These are phyloP conservation scores for Flaveria sonorensis DNA, from an alignment of 129 eudicot genomes.

Conservation along the genomic window DNA sequence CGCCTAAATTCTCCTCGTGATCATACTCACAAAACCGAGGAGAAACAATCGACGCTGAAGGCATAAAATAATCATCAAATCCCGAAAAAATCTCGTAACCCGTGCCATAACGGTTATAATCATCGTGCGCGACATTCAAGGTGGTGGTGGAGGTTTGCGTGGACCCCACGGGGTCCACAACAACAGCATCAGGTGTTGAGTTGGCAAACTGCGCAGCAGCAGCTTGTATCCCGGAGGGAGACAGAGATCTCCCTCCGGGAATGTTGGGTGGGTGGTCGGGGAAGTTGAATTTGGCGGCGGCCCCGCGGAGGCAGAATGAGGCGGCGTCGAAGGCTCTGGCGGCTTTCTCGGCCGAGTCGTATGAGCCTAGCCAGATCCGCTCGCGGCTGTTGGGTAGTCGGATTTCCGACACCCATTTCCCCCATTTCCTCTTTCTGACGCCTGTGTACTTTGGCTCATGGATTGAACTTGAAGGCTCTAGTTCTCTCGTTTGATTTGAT, in stretches of 20 bases:
- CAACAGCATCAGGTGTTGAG: not conserved
- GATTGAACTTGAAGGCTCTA: not conserved
- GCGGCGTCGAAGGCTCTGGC: conserved; percentile 52
- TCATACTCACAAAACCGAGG: conserved; percentile 12
- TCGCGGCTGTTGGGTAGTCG: conserved; percentile 48
- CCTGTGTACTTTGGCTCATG: conserved; percentile 36
- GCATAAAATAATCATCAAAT: conserved; percentile 45
- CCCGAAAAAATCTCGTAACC: conserved; percentile 40
- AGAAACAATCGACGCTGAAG: not conserved
- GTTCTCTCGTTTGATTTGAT: not conserved
- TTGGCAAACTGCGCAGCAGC: conserved; percentile 43
- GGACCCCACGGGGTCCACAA: not conserved
- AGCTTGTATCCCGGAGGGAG: conserved; percentile 39
- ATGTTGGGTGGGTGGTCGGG: conserved; percentile 44
- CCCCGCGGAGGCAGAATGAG: conserved; percentile 36
- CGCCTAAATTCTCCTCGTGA: conserved; percentile 15
- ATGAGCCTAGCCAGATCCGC: conserved; percentile 48
- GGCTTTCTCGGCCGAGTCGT: conserved; percentile 43
- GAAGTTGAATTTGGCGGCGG: conserved; percentile 39
- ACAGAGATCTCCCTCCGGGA: conserved; percentile 35
- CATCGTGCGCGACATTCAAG: not conserved
- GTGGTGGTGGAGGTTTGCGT: not conserved
- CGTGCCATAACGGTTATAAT: conserved; percentile 5
- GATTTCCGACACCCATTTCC: conserved; percentile 45
- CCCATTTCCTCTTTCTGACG: conserved; percentile 48